Base-by-base conservation (phyloP, 1,284 basidiomycete genomes). In the Austroboletus novae-zelandiae region DNA sequence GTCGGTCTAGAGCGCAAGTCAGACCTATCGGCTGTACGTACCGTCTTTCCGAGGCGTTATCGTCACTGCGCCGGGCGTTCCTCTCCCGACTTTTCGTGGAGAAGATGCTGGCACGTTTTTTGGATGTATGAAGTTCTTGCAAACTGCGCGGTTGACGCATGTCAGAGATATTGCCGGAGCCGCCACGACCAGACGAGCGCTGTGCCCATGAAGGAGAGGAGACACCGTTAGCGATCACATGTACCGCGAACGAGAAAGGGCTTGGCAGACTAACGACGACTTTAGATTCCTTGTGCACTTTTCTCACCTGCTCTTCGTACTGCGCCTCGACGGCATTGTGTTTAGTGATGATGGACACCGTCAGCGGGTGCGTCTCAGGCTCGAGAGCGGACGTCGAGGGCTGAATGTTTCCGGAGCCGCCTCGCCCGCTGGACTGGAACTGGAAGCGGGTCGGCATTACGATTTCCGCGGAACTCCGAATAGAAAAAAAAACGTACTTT, bases 361-460 rank as follows among this genome's bases (percentile, higher is more conserved):
- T 74, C 61, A 63, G 61, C 2, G 73, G 67, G 34, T 62, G 51
- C 0, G 43, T 37, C 25, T 27, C 25, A 6, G 25, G 25, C 5
- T 69, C 66, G n/a, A 76, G 71, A 46, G 80, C 78, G 37, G 79
- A 75, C 11, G 84, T 83, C 2, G 80, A 80, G 0, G 81, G 83
- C 44, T 85, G 81, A 47, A 91, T 80, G 69, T 92, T 92, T 40
- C 89, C 89, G 31, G 78, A 77, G 13, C 90, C 89, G 15, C 89
- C 89, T 27, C 89, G 79, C 9, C 90, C 89, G 30, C 81, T 80
- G 40, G 84, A 84, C 54, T 72, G 75, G 20, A 79, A 57, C 69
- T 82, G 54, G n/a, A 10, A 29, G 20, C 18, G 25, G 3, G 15
- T 14, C 25, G 2, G 45, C 23, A 0, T 25, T 40, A 8, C 37